A percentile compares a stretch with the other conserved stretches of the same genome.
phyloP scores from a whole-genome alignment of 805 yeast species.

The Kuraishia molischiana region DNA sequence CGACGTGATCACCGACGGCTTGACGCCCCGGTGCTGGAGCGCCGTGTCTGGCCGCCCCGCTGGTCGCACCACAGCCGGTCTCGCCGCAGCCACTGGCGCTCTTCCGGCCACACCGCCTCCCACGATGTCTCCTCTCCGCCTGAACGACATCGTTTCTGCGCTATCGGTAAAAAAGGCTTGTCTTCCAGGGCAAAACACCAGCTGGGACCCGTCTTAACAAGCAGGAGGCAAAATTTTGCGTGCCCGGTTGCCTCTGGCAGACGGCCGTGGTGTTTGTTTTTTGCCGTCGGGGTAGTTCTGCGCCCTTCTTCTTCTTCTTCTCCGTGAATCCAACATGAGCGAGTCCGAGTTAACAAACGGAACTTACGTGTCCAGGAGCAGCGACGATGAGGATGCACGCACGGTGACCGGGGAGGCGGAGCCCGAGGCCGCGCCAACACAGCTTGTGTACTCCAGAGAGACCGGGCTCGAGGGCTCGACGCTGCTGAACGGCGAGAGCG shows the following conservation, averaged over 20 bases:
- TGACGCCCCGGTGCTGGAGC: conserved; percentile 44
- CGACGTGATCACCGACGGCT: conserved; percentile 72
- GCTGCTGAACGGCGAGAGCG: conserved; percentile 3
- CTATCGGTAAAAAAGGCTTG: no score
- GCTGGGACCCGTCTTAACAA: background rate
- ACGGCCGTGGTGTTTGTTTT: background rate
- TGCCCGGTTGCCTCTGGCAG: background rate
- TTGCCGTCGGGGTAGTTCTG: no score
- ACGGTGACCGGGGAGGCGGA: background rate
- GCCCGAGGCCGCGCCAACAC: background rate
- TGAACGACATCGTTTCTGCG: conserved; percentile 58
- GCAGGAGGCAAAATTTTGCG: background rate
- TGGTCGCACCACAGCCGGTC: conserved; percentile 2
- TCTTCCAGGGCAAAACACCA: no score
- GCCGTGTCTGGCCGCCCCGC: background rate
- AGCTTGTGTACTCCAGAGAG: conserved; percentile 1
- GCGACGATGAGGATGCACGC: background rate
- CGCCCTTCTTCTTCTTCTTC: no score
- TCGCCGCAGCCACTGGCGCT: conserved; percentile 1
- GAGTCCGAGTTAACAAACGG: no score
- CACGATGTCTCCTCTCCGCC: conserved; percentile 46
- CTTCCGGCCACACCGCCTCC: conserved; percentile 7
- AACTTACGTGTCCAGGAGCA: no score
- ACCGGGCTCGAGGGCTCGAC: conserved; percentile 4
- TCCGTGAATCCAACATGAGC: no score